A percentile compares a stretch with the other conserved stretches of the same genome.
These are phyloP conservation scores for Asterophora parasitica DNA, from an alignment of 768 basidiomycete genomes.

Conservation along the genomic window DNA sequence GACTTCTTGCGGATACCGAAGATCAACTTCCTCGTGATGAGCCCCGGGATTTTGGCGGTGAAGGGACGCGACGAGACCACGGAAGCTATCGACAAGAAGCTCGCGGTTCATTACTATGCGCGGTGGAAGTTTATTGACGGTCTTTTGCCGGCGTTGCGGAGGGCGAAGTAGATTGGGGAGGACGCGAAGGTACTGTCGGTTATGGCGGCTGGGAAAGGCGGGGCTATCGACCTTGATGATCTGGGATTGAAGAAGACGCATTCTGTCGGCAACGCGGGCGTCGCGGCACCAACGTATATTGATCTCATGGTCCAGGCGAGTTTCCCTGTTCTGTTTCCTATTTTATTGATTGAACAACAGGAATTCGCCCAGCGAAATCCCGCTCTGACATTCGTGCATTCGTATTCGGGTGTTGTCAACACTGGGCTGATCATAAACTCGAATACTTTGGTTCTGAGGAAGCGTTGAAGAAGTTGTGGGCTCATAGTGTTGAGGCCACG, in stretches of 20 bases:
- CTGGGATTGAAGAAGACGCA: conserved; percentile 40
- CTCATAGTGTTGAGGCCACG: conserved; percentile 24
- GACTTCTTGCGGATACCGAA: conserved; percentile 35
- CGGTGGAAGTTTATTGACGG: conserved; percentile 45
- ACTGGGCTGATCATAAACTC: conserved; percentile 26
- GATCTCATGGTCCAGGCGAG: conserved; percentile 39
- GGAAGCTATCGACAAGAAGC: conserved; percentile 30
- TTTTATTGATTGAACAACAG: conserved; percentile 17
- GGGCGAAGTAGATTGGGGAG: conserved; percentile 42
- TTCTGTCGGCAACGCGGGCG: conserved; percentile 24
- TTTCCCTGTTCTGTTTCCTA: not conserved
- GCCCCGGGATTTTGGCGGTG: conserved; percentile 37
- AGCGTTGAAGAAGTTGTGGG: conserved; percentile 33
- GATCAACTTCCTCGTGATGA: conserved; percentile 47
- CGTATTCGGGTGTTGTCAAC: conserved; percentile 34
- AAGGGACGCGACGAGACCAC: conserved; percentile 30
- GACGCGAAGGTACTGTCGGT: conserved; percentile 50
- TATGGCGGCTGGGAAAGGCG: conserved; percentile 32
- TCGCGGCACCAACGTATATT: conserved; percentile 31
- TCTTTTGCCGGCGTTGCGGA: conserved; percentile 38
- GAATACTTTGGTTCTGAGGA: conserved; percentile 34
- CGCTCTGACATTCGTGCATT: conserved; percentile 33
- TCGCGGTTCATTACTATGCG: conserved; percentile 45
- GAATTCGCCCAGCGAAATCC: conserved; percentile 32
- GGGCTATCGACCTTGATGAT: conserved; percentile 38